Conservation (phyloP, 192 early-diverging fungal species). For the Rhizophagus prolifer region DNA sequence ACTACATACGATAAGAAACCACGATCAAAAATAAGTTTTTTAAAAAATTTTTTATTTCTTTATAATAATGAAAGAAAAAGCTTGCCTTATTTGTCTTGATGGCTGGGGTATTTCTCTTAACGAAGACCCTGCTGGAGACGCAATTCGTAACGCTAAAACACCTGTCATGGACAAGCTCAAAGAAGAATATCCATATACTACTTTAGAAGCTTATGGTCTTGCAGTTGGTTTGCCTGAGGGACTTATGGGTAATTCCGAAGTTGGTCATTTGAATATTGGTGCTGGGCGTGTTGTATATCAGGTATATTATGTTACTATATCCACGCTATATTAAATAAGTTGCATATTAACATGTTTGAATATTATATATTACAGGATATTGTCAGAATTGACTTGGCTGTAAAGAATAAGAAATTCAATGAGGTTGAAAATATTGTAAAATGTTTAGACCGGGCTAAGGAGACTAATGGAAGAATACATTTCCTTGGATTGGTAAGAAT, state of each 20-base stretch:
- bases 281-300: slow-evolving; percentile 99
- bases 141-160: slow-evolving; percentile 88
- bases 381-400: slow-evolving; percentile 93
- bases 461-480: slow-evolving; percentile 85
- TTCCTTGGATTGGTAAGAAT: slow-evolving; percentile 77
- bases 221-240: slow-evolving; percentile 97
- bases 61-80: slow-evolving; percentile 12
- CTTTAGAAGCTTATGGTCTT: slow-evolving; percentile 90
- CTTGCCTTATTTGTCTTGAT: slow-evolving; percentile 66
- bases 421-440: slow-evolving; percentile 69
- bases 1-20: too few relatives aligned
- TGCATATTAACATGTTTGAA: not conserved
- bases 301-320: slow-evolving; percentile 42
- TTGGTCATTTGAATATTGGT: slow-evolving; percentile 99
- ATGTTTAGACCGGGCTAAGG: slow-evolving; percentile 84
- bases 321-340: not conserved
- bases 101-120: slow-evolving; percentile 93
- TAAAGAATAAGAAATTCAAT: slow-evolving; percentile 83
- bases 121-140: slow-evolving; percentile 76
- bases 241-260: slow-evolving; percentile 99
- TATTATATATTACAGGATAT: slow-evolving; percentile 68
- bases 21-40: too few relatives aligned
- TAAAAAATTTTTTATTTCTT: too few relatives aligned
- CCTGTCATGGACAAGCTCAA: slow-evolving; percentile 88
- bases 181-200: slow-evolving; percentile 70